Percentiles rank a stretch among this genome's conserved stretches.
These are phyloP conservation scores for Lagenidium giganteum DNA, from an alignment of 352 stramenopile species.

Conservation along the genomic window DNA sequence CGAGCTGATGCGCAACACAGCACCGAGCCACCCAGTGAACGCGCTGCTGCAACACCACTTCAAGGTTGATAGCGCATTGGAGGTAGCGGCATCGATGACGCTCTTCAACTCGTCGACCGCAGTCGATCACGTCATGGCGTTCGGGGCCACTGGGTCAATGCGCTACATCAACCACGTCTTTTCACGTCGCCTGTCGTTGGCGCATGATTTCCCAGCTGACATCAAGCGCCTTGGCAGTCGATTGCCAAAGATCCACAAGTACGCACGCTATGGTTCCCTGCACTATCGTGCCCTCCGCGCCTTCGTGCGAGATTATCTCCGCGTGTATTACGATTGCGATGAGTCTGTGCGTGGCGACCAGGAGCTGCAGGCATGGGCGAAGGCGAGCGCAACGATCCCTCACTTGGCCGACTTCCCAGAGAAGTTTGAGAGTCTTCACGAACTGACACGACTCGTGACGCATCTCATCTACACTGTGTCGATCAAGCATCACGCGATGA, in stretches of 20 bases:
- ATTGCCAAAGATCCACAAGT: constrained; percentile 31
- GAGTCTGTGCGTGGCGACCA: constrained; percentile 17
- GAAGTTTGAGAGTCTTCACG: not conserved
- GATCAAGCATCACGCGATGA: constrained; percentile 19
- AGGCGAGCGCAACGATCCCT: constrained; percentile 1
- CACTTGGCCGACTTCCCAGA: constrained; percentile 10
- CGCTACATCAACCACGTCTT: constrained; percentile 22
- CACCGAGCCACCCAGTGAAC: constrained; percentile 22
- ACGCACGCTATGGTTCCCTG: constrained; percentile 25
- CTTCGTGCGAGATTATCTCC: constrained; percentile 20
- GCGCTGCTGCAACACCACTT: constrained; percentile 36
- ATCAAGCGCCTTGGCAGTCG: constrained; percentile 10
- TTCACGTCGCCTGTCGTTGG: too few relatives aligned
- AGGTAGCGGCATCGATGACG: constrained; percentile 20
- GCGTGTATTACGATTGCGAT: constrained; percentile 26
- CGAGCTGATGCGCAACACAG: constrained; percentile 28
- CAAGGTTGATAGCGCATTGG: constrained; percentile 24
- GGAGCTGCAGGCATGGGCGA: constrained; percentile 21
- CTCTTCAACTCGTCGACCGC: constrained; percentile 36
- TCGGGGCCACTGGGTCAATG: constrained; percentile 25
- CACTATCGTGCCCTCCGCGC: constrained; percentile 21
- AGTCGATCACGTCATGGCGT: constrained; percentile 40
- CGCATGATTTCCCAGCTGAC: constrained; percentile 10
- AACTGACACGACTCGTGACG: constrained; percentile 6
- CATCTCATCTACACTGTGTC: constrained; percentile 10